A percentile compares a stretch with the other conserved stretches of the same genome.
These are phyloP conservation scores for Penicillium sp. DNA, from an alignment of 2,329 filamentous ascomycete species.

Conservation along the genomic window DNA sequence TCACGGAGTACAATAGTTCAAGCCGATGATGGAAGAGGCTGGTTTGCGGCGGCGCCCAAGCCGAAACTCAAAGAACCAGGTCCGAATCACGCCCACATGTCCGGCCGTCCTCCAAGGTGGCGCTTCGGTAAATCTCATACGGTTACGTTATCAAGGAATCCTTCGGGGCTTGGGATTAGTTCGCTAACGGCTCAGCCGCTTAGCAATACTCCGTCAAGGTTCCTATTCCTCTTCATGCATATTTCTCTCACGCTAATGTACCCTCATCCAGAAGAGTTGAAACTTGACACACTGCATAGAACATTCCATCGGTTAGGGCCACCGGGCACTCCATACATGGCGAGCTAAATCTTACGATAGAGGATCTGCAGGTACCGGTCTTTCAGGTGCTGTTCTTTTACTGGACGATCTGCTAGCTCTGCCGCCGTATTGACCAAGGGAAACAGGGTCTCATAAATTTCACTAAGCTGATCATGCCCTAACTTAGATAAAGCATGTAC, in stretches of 20 bases:
- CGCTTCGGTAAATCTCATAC: no score
- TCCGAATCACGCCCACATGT: no score
- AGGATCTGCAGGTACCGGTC: neutral
- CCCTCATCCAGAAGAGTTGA: no score
- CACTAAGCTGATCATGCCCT: neutral
- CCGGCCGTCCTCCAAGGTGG: no score
- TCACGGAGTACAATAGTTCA: no score
- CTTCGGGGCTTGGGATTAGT: no score
- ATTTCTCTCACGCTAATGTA: neutral
- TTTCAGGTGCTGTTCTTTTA: neutral
- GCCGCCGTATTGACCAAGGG: neutral
- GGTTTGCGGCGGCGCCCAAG: no score
- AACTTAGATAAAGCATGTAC: neutral
- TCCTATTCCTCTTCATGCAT: neutral
- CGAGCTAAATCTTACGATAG: neutral
- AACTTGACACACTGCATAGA: neutral
- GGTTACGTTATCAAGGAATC: no score
- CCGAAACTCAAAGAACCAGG: no score
- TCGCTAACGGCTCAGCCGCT: no score
- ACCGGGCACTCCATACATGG: neutral
- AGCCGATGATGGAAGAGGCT: no score
- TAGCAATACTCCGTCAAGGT: no score
- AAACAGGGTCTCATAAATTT: neutral
- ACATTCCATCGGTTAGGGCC: neutral
- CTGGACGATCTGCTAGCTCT: neutral